Evolutionary conservation across 495 filamentous ascomycete species (phyloP).

Genomic region (Penicillium bovifimosum): DNA sequence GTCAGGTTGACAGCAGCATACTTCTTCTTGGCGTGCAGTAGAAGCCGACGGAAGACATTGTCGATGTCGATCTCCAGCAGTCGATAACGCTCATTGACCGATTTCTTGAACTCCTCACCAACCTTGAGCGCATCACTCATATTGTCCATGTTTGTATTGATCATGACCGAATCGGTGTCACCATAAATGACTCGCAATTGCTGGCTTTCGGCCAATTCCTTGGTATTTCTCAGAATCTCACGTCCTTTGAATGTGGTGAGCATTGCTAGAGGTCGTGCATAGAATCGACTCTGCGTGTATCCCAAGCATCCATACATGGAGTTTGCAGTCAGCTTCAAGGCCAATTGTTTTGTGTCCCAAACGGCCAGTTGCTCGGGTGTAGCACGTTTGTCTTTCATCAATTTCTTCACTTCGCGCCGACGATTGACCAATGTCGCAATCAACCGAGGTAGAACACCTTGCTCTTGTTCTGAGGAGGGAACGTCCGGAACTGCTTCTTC

Average conservation of each 20-base stretch:
- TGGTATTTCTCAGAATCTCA: constrained; percentile 93
- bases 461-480: constrained; percentile 59
- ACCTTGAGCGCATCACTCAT: constrained; percentile 86
- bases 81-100: constrained; percentile 84
- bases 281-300: constrained; percentile 93
- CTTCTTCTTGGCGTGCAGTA: constrained; percentile 98
- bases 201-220: constrained; percentile 85
- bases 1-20: constrained; percentile 95
- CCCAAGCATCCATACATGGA: constrained; percentile 99
- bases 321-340: constrained; percentile 94
- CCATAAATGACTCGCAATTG: constrained; percentile 92
- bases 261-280: constrained; percentile 88
- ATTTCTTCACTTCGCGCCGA: constrained; percentile 81
- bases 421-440: constrained; percentile 87
- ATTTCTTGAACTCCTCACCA: constrained; percentile 71
- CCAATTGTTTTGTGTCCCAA: constrained; percentile 98
- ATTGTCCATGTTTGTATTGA: constrained; percentile 94
- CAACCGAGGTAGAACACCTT: constrained; percentile 81
- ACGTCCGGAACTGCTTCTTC: constrained; percentile 71
- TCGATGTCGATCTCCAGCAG: constrained; percentile 96
- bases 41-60: constrained; percentile 88
- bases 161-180: constrained; percentile 99
- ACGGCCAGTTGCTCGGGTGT: constrained; percentile 80
- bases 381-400: constrained; percentile 92
- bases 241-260: constrained; percentile 96